phyloP scores from a whole-genome alignment of 2,329 filamentous ascomycete genomes.

The Sordariomycetes sp. region DNA sequence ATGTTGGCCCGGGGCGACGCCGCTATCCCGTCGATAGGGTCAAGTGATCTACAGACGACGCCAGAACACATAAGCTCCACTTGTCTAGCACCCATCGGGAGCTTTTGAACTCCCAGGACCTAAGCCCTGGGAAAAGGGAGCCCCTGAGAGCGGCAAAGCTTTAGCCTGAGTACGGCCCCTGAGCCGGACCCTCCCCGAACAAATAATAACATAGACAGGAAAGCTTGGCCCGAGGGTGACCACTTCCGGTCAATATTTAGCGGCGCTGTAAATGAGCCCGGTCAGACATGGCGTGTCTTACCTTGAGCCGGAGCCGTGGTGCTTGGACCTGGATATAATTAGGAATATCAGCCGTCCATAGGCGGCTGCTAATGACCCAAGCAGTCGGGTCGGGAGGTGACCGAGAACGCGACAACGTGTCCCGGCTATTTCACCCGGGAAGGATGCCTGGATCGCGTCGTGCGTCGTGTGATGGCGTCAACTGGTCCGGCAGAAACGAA shows the following conservation, averaged over 20 bases:
- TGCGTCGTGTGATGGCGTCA: neutral
- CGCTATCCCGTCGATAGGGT: neutral
- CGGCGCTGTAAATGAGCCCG: neutral
- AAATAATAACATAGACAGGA: no score
- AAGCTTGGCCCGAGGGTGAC: no score
- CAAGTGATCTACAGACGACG: no score
- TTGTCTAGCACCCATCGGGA: no score
- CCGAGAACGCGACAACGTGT: neutral
- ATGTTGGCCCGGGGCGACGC: neutral
- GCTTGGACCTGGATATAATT: neutral
- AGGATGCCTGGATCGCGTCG: neutral
- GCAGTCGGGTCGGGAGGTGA: neutral
- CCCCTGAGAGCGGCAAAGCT: neutral
- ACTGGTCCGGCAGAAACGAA: neutral
- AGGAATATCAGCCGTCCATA: conserved; percentile 1
- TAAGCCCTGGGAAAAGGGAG: neutral
- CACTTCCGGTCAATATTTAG: neutral
- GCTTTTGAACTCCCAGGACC: no score
- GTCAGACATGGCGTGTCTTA: neutral
- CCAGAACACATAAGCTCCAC: no score
- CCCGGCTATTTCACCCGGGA: neutral
- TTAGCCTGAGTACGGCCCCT: conserved; percentile 1
- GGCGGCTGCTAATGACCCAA: conserved; percentile 4
- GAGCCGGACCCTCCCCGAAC: neutral
- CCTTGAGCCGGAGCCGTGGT: neutral